phyloP scores from a whole-genome alignment of 2,329 filamentous ascomycete species.

The Elsinoe ampelina region DNA sequence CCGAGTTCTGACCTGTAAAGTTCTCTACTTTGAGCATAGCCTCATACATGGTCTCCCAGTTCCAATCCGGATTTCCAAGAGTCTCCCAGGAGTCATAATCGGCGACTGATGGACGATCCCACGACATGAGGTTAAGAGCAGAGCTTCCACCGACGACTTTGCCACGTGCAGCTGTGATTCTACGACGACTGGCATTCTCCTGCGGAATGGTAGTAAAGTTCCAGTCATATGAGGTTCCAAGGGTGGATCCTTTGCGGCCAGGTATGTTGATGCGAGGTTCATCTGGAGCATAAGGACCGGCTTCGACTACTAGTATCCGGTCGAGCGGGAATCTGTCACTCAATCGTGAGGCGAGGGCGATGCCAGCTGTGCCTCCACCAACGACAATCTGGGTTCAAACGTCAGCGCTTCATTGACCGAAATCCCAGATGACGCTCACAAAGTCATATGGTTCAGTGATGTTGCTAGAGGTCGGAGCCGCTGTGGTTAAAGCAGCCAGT shows the following conservation, averaged over 20 bases:
- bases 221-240: slow-evolving; percentile 20
- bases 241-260: slow-evolving; percentile 14
- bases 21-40: slow-evolving; percentile 27
- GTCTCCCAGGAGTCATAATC: slow-evolving; percentile 29
- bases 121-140: slow-evolving; percentile 28
- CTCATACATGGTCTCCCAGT: slow-evolving; percentile 35
- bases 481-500: neutral
- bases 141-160: slow-evolving; percentile 32
- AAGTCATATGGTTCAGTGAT: neutral
- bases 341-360: slow-evolving; percentile 23
- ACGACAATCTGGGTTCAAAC: slow-evolving; percentile 17
- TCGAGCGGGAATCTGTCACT: slow-evolving; percentile 21
- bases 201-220: slow-evolving; percentile 17
- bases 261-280: slow-evolving; percentile 20
- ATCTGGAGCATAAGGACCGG: slow-evolving; percentile 18
- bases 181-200: slow-evolving; percentile 16
- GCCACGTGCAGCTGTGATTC: slow-evolving; percentile 26
- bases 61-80: slow-evolving; percentile 31
- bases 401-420: neutral
- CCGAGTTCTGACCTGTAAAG: neutral
- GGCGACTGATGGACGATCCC: slow-evolving; percentile 20
- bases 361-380: slow-evolving; percentile 23
- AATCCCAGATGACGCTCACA: neutral
- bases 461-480: neutral
- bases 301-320: slow-evolving; percentile 25